phyloP scores from a whole-genome alignment of 179 eudicot species.

The Corrigiola litoralis region DNA sequence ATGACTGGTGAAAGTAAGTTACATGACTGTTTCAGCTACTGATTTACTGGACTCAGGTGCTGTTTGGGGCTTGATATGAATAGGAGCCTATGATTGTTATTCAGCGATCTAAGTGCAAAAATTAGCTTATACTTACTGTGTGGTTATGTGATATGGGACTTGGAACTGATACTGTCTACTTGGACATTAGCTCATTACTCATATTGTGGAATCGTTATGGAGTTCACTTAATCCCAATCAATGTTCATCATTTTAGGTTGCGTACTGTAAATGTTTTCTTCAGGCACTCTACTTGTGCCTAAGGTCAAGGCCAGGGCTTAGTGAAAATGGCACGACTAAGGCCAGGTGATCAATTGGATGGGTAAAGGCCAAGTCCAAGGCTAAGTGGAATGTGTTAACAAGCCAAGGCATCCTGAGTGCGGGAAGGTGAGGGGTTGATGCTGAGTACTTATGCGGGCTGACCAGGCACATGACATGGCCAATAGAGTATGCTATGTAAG shows the following conservation, averaged over 20 bases:
- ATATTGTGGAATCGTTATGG: background rate
- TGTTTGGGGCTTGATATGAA: background rate
- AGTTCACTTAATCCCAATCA: background rate
- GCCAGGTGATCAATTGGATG: too few species aligned
- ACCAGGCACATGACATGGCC: too few species aligned
- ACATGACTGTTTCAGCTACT: conserved; percentile 3
- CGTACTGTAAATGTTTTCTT: background rate
- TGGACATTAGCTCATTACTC: background rate
- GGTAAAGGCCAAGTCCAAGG: too few species aligned
- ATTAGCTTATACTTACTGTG: background rate
- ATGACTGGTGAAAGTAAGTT: conserved; percentile 98
- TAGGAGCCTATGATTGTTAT: background rate
- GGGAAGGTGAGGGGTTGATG: too few species aligned
- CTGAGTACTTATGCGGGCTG: too few species aligned
- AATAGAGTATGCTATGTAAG: too few species aligned
- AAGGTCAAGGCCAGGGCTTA: too few species aligned
- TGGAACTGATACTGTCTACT: background rate
- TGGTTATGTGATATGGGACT: background rate
- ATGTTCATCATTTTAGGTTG: background rate
- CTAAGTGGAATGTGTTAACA: too few species aligned
- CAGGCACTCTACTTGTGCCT: too few species aligned
- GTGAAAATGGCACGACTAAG: too few species aligned
- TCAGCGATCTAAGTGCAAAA: too few species aligned
- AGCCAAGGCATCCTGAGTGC: too few species aligned
- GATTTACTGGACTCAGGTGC: background rate